Conservation (phyloP, 257 asterid species). For the Solanum bukasovii region DNA sequence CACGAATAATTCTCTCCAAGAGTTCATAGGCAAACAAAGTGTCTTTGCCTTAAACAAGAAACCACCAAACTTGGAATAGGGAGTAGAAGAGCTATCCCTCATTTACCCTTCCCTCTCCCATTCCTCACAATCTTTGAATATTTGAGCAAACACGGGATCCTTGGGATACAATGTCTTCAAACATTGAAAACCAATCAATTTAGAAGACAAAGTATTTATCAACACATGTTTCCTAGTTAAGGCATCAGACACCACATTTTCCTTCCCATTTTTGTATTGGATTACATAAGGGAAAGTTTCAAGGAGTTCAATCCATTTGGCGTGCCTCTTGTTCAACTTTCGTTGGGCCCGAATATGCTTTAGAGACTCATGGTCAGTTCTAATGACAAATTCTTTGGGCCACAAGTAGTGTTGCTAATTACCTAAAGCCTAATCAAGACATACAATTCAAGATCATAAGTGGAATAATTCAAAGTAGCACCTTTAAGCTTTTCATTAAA, state of each 20-base stretch:
- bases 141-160: too few species aligned
- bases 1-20: too few species aligned
- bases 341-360: background rate
- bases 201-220: background rate
- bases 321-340: background rate
- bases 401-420: background rate
- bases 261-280: too few species aligned
- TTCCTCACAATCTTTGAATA: too few species aligned
- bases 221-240: background rate
- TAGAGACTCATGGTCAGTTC: background rate
- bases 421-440: background rate
- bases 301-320: background rate
- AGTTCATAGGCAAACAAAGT: too few species aligned
- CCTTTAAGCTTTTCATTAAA: background rate
- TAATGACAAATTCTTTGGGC: background rate
- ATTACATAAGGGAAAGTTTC: background rate
- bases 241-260: background rate
- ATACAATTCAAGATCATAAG: background rate
- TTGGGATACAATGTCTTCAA: too few species aligned
- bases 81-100: too few species aligned
- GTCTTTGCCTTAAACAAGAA: too few species aligned
- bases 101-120: too few species aligned
- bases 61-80: too few species aligned
- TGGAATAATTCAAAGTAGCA: background rate
- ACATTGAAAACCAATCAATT: background rate